Conservation (phyloP, 257 asterid species). For the Craterostigma plantagineum region DNA sequence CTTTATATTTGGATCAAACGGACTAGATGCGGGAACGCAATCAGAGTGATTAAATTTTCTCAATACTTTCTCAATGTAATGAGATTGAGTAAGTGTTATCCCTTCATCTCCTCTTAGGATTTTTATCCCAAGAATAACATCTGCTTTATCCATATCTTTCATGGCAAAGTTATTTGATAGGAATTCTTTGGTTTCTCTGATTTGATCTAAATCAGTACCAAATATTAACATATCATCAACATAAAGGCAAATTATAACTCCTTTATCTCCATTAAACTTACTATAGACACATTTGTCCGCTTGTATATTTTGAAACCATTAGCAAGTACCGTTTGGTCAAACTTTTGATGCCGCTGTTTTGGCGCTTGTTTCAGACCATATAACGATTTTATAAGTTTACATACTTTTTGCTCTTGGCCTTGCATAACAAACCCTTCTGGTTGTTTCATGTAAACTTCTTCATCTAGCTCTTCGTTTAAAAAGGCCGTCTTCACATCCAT, state of each 20-base stretch:
- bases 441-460: background rate
- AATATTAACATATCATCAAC: constrained; percentile 2
- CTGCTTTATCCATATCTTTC: constrained; percentile 1
- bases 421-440: background rate
- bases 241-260: constrained; percentile 2
- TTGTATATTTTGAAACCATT: background rate
- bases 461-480: background rate
- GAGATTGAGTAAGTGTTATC: too few species aligned
- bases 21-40: too few species aligned
- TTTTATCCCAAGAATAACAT: constrained; percentile 2
- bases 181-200: background rate
- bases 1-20: too few species aligned
- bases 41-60: too few species aligned
- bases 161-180: background rate
- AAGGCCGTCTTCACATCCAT: constrained; percentile 2
- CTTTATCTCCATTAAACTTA: background rate
- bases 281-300: background rate
- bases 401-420: constrained; percentile 1
- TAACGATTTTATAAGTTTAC: background rate
- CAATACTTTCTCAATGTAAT: too few species aligned
- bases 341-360: constrained; percentile 1
- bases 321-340: background rate
- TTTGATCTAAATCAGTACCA: background rate
- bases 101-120: background rate
- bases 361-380: background rate